A percentile compares a stretch with the other conserved stretches of the same genome.
Conservation (phyloP, 2,329 filamentous ascomycete species). For the Neurospora crassa region DNA sequence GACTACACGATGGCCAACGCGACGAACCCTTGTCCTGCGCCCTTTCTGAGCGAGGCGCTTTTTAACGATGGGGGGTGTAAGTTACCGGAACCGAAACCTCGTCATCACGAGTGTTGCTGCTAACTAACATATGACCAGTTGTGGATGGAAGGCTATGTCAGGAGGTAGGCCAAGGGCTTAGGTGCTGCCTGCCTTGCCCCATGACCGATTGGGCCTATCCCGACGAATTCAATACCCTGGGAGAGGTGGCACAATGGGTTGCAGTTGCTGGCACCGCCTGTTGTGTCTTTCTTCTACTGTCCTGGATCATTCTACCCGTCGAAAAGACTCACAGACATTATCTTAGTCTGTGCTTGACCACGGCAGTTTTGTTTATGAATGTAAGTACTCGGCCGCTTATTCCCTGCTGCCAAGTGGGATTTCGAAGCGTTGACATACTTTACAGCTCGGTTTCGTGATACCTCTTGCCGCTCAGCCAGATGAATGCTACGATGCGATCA, state of each 20-base stretch:
- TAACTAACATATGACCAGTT: conserved; percentile 32
- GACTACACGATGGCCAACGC: neutral
- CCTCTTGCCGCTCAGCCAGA: conserved; percentile 69
- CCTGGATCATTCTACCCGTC: conserved; percentile 70
- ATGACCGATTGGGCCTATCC: conserved; percentile 67
- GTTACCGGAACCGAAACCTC: conserved; percentile 4
- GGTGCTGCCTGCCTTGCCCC: conserved; percentile 87
- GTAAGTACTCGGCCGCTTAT: conserved; percentile 38
- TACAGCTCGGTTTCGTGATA: conserved; percentile 78
- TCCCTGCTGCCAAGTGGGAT: neutral
- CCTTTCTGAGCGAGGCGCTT: conserved; percentile 12
- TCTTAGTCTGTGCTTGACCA: conserved; percentile 75
- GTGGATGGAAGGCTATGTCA: conserved; percentile 45
- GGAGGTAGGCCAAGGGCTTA: conserved; percentile 31
- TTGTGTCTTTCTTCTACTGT: conserved; percentile 66
- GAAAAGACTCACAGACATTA: conserved; percentile 92
- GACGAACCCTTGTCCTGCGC: conserved; percentile 12
- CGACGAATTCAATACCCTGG: conserved; percentile 49
- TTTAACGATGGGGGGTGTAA: conserved; percentile 18
- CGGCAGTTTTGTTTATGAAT: conserved; percentile 69
- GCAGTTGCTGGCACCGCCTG: conserved; percentile 65
- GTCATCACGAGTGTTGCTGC: neutral
- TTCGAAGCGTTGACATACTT: conserved; percentile 7
- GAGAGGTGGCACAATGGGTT: conserved; percentile 68
- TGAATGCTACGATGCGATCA: conserved; percentile 83